These are phyloP conservation scores for Calonectria fujianensis DNA, from an alignment of 2,329 filamentous ascomycete genomes.

Conservation along the genomic window DNA sequence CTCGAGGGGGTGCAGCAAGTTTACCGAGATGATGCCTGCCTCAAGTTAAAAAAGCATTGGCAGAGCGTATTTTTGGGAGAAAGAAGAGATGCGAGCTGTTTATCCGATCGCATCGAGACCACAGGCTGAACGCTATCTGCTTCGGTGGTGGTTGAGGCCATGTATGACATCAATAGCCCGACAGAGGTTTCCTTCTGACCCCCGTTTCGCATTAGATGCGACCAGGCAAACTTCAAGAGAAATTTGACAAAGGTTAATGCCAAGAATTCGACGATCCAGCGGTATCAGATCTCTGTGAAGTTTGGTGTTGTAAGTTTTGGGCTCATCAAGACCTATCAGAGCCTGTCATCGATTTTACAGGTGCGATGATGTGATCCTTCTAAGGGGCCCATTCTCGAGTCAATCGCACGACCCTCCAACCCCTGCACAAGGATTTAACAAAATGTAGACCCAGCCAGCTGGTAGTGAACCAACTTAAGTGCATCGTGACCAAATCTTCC, in stretches of 20 bases:
- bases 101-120: neutral
- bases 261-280: neutral
- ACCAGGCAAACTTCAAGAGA: neutral
- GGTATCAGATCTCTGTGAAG: neutral
- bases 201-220: neutral
- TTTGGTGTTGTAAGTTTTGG: neutral
- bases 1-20: neutral
- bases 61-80: neutral
- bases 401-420: neutral
- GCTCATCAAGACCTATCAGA: neutral
- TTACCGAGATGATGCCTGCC: neutral
- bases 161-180: neutral
- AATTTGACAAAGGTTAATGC: neutral
- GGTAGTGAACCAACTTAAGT: neutral
- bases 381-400: neutral
- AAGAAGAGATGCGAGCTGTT: neutral
- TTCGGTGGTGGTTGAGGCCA: neutral
- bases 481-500: conserved; percentile 1
- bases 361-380: neutral
- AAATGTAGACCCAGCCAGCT: neutral
- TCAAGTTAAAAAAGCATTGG: neutral
- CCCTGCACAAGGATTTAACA: neutral
- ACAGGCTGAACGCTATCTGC: neutral
- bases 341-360: too few species aligned
- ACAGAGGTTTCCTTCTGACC: neutral